Evolutionary conservation across 1,284 basidiomycete genomes (phyloP), one percentile per base, ranked within the genome.

Genomic region (Schizophyllum commune): DNA sequence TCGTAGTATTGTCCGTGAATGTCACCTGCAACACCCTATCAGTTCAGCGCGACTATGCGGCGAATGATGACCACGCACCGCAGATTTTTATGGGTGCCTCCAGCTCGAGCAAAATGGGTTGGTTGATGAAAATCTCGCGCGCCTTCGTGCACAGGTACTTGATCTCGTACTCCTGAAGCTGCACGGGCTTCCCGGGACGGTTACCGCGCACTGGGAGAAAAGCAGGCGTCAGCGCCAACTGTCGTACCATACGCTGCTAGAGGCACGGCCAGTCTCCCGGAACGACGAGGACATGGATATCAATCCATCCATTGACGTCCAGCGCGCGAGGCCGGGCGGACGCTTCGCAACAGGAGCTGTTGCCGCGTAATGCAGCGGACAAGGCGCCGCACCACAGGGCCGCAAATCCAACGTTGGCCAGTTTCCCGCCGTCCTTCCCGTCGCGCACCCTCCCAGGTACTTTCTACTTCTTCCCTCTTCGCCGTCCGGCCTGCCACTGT

Each of bases 1-100:
- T 96, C 94, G 74, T 96, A 96, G 76, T 96, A 96, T 79, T 96
- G 94, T 61, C 94, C 94, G 69, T 96, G 94, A 66, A 96, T 96
- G 74, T 96, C 94, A 72, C 93, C 92, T 93, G 71, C 34, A 52
- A 56, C 61, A 61, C 34, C 34, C 54, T 52, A 62, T 58, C 27
- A 56, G 64, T 33, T 66, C 60, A 64, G 21, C n/a, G 62, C 56
- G 55, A 55, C 55, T 27, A 20, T 21, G 51, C 57, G 60, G 52
- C 52, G 56, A 52, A 13, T 22, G 39, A 55, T 53, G 56, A 60
- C 19, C 54, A 86, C 91, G 68, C 68, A 94, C 94, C 94, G 73
- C 94, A 96, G 75, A 96, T 96, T 86, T 96, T 96, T 79, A 96
- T 96, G 70, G 94, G 94, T 62, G 94, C 94, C 74, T 96, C 94